Percentiles rank a stretch among this genome's conserved stretches.
phyloP scores from a whole-genome alignment of 202 grass and related monocot species.

The Sporobolus alterniflorus region DNA sequence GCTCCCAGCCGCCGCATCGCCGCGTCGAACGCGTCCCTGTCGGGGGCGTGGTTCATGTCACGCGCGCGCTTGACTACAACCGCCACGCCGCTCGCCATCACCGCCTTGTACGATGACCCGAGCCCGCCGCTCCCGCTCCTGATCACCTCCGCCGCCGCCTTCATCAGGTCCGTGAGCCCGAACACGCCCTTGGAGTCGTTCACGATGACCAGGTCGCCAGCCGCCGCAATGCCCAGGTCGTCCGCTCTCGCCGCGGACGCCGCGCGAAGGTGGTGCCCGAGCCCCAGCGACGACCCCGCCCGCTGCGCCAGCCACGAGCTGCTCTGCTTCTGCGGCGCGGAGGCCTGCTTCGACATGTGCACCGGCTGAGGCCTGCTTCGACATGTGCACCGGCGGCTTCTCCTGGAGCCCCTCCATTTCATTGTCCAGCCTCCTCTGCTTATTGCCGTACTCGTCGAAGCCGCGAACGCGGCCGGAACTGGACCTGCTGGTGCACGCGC shows the following conservation, averaged over 20 bases:
- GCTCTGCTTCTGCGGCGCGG: slow-evolving; percentile 35
- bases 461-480: not conserved
- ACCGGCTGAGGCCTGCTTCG: slow-evolving; percentile 33
- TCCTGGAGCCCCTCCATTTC: slow-evolving; percentile 36
- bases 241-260: slow-evolving; percentile 17
- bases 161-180: slow-evolving; percentile 86
- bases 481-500: slow-evolving; percentile 1
- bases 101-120: slow-evolving; percentile 87
- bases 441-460: slow-evolving; percentile 5
- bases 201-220: slow-evolving; percentile 64
- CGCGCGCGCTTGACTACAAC: slow-evolving; percentile 80
- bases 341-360: slow-evolving; percentile 40
- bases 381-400: slow-evolving; percentile 39
- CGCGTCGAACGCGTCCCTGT: slow-evolving; percentile 69
- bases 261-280: slow-evolving; percentile 21
- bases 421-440: not conserved
- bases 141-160: slow-evolving; percentile 83
- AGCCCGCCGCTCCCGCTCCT: slow-evolving; percentile 54
- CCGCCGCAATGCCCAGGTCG: slow-evolving; percentile 8
- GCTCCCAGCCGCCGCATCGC: slow-evolving; percentile 67
- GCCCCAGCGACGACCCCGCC: not conserved
- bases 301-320: slow-evolving; percentile 40
- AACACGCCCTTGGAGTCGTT: slow-evolving; percentile 77
- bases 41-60: slow-evolving; percentile 71
- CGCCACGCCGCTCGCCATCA: slow-evolving; percentile 58